Percentiles rank a stretch among this genome's conserved stretches.
phyloP scores from a whole-genome alignment of 2,329 filamentous ascomycete genomes.

The Pseudogymnoascus sp. region DNA sequence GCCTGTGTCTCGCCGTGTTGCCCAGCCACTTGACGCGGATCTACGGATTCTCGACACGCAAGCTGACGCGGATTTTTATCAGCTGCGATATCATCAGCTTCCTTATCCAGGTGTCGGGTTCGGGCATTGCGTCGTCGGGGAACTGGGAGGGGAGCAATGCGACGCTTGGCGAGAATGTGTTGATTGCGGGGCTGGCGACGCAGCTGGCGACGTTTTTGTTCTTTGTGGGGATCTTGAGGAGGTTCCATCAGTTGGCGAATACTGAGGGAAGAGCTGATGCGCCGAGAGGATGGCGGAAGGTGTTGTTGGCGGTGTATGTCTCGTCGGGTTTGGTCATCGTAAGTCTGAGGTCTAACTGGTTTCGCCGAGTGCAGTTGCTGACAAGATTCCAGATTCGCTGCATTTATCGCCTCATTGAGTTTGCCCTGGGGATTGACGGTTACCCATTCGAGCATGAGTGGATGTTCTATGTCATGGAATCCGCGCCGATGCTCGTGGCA shows the following conservation, averaged over 20 bases:
- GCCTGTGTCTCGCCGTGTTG: slow-evolving; percentile 35
- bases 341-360: slow-evolving; percentile 19
- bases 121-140: slow-evolving; percentile 35
- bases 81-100: slow-evolving; percentile 38
- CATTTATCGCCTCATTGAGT: slow-evolving; percentile 47
- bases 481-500: slow-evolving; percentile 40
- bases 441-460: slow-evolving; percentile 45
- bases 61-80: slow-evolving; percentile 40
- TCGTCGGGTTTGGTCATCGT: slow-evolving; percentile 40
- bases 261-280: slow-evolving; percentile 20
- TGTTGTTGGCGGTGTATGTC: slow-evolving; percentile 36
- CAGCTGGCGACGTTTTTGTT: slow-evolving; percentile 35
- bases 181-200: slow-evolving; percentile 36
- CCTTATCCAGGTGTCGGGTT: slow-evolving; percentile 38
- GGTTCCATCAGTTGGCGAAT: slow-evolving; percentile 32
- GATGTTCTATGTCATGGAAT: slow-evolving; percentile 46
- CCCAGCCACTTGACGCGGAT: slow-evolving; percentile 29
- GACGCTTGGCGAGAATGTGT: slow-evolving; percentile 32
- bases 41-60: slow-evolving; percentile 31
- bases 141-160: slow-evolving; percentile 37
- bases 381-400: slow-evolving; percentile 36
- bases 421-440: slow-evolving; percentile 41
- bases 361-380: background rate
- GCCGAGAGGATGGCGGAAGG: slow-evolving; percentile 31
- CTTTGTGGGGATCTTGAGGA: slow-evolving; percentile 34